Evolutionary conservation across 2,329 filamentous ascomycete genomes (phyloP).

Genomic region (Bisporella sp.): DNA sequence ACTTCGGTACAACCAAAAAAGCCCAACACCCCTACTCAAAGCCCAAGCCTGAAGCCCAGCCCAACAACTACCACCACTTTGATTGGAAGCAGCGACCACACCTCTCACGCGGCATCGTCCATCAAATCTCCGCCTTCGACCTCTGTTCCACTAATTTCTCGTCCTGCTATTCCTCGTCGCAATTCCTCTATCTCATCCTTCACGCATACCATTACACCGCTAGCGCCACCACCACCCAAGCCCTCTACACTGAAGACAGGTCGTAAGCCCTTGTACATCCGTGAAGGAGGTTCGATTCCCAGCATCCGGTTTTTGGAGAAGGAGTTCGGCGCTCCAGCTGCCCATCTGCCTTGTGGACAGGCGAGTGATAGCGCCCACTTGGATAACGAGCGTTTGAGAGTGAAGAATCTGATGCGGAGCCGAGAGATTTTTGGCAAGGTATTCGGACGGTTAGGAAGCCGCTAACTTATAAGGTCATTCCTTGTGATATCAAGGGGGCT

Average conservation of each 20-base stretch:
- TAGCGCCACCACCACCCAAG: background rate
- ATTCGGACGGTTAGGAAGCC: constrained; percentile 43
- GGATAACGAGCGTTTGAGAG: constrained; percentile 85
- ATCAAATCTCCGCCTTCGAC: constrained; percentile 19
- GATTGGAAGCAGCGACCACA: constrained; percentile 36
- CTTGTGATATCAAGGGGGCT: no score
- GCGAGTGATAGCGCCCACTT: constrained; percentile 91
- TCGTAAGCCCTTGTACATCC: constrained; percentile 77
- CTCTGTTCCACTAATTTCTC: background rate
- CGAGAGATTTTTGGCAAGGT: constrained; percentile 86
- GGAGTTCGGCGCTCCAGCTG: constrained; percentile 84
- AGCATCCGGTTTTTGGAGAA: constrained; percentile 92
- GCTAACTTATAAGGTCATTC: constrained; percentile 11
- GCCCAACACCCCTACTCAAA: constrained; percentile 11
- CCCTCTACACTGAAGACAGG: constrained; percentile 13
- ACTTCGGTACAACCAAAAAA: constrained; percentile 18
- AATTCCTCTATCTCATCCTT: background rate
- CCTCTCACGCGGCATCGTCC: constrained; percentile 20
- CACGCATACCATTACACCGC: background rate
- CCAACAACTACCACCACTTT: constrained; percentile 45
- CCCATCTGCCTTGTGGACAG: constrained; percentile 89
- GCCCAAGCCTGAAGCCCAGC: constrained; percentile 30
- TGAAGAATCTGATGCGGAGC: constrained; percentile 85
- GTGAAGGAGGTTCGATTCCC: constrained; percentile 92
- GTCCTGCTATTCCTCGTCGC: background rate